Base-by-base conservation (phyloP, 305 asterid genomes). In the Coffea humblotiana region DNA sequence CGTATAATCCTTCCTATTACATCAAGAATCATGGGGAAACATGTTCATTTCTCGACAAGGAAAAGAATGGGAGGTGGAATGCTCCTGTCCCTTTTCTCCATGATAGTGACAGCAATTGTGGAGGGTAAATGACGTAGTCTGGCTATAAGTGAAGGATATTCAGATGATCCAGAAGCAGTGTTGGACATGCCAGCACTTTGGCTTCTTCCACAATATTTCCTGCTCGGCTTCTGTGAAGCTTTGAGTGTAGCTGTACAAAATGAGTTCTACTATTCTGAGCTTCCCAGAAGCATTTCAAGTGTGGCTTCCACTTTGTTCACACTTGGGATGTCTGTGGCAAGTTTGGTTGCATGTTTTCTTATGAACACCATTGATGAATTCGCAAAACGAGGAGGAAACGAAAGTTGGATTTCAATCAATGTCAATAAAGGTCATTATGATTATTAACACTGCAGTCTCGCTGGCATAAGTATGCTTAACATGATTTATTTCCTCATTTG, bases 61-160 rank as follows among this genome's bases (percentile, higher is more conserved):
- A 65, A 72, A 29, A 83, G 98, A 87, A 94, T 92, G 94, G 97
- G 94, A 49, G 48, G 85, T 0, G 97, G 97, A 60, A 84, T 94
- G 71, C 82, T 89, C 43, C 43, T 77, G 48, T 91, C 96, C 14
- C 86, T 85, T 75, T 48, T 90, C 15, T 85, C 88, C 43, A 86
- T 88, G 94, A 49, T 85, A 73, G 85, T 81, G 52, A 54, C 97
- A 5, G 90, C 91, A 0, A 9, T 60, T 1, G 90, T 91, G 0
- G 97, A 94, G 81, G 78, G 83, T n/a, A 23, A 80, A 0, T 86
- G 95, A 43, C 78, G 95, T n/a, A 78, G 75, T 11, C 63, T 51
- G 2, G 89, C 93, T 29, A 75, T 78, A 8, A 29, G 58, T 5
- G 74, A 84, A 75, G 91, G 90, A 3, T 27, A 70, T 23, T 29